phyloP scores from a whole-genome alignment of 371 early-diverging fungal species.

The Haplosporangium sp. region DNA sequence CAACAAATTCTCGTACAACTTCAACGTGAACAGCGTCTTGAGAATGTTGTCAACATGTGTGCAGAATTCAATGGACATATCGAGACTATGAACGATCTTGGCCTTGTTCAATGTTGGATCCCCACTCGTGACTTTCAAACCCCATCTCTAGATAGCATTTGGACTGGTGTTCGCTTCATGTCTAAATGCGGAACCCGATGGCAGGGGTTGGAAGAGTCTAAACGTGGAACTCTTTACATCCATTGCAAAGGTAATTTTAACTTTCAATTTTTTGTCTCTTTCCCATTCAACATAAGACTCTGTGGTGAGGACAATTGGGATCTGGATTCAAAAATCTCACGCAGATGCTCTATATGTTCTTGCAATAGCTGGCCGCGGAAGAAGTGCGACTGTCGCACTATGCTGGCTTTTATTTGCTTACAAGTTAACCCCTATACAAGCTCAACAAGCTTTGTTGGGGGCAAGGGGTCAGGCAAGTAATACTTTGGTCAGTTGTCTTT shows the following conservation, averaged over 20 bases:
- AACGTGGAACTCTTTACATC: conserved; percentile 16
- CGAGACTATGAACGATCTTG: conserved; percentile 28
- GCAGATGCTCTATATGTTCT: not conserved
- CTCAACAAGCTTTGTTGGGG: conserved; percentile 30
- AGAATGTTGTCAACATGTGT: conserved; percentile 45
- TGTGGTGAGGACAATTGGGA: too few species aligned
- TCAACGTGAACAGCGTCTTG: conserved; percentile 9
- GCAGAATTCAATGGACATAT: conserved; percentile 46
- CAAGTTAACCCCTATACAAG: conserved; percentile 26
- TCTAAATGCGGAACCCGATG: conserved; percentile 16
- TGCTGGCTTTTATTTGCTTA: conserved; percentile 40
- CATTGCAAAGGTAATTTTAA: conserved; percentile 46
- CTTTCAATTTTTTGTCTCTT: not conserved
- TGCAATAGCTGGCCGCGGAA: conserved; percentile 37
- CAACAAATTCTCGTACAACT: conserved; percentile 17
- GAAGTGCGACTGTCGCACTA: conserved; percentile 44
- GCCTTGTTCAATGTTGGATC: conserved; percentile 38
- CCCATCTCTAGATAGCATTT: conserved; percentile 30
- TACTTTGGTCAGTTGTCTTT: too few species aligned
- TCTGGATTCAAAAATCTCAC: too few species aligned
- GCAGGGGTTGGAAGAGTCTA: not conserved
- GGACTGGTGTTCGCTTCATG: conserved; percentile 32
- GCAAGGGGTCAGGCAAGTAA: conserved; percentile 34
- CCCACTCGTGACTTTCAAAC: conserved; percentile 45
- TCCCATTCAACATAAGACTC: too few species aligned